Base-by-base conservation (phyloP, 2,329 filamentous ascomycete genomes). In the Alternaria postmessia region DNA sequence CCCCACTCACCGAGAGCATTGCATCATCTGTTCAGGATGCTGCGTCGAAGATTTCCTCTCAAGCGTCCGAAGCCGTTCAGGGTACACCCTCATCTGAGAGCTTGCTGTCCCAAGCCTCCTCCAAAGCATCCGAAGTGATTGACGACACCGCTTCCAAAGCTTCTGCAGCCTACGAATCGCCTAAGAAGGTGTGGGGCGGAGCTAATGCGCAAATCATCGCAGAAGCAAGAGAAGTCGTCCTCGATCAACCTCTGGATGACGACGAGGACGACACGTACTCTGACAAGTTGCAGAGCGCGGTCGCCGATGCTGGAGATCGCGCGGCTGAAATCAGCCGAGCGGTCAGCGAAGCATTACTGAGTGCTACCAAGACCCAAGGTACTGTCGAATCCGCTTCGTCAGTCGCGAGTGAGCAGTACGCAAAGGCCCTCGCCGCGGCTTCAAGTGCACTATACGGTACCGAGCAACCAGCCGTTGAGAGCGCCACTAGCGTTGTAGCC, bases 361-460 rank as follows among this genome's bases (percentile, higher is more conserved):
- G 81, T 42, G 76, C 81, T 14, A 75, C 81, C 1, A 81, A 74
- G 51, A 80, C 81, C 2, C 79, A 84, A 64, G 83, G 82, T 6
- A 76, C 74, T 22, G 80, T 81, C 4, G 84, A 85, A 61, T 83
- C 82, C 43, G 79, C 82, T 7, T 84, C 82, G 3, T 86, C 84
- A 47, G 67, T 87, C 32, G 86, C 85, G 32, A 82, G 80, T 47
- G 85, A 86, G 51, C 83, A 87, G 64, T 88, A 88, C 63, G 81
- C 83, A 16, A 84, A 81, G 61, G 87, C 86, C 18, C 71, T 88
- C 28, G 79, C 81, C 36, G 87, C 86, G 44, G 87, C 87, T 0
- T 88, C 85, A 53, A 83, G 79, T 54, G 84, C 81, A 6, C 70
- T 89, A 0, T 87, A 87, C 64, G 85, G 86, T 14, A 82, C 80